Percentiles rank a stretch among this genome's conserved stretches.
Evolutionary conservation across 805 yeast genomes (phyloP).

Genomic region (Lachancea quebecensis): DNA sequence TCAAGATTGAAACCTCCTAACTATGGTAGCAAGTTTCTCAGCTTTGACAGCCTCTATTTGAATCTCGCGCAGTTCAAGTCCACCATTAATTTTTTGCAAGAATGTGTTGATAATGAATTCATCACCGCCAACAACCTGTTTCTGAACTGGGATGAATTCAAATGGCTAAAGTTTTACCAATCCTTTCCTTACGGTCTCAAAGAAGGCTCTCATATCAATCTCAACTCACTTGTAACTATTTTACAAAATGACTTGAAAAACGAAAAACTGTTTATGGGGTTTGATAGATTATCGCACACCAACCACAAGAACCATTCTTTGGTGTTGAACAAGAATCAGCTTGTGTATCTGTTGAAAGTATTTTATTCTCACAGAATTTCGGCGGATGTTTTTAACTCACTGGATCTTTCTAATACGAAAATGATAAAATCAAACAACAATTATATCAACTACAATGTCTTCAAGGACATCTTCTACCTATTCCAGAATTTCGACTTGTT

Average conservation of each 20-base stretch:
- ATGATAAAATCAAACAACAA: slow-evolving; percentile 27
- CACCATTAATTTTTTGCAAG: slow-evolving; percentile 31
- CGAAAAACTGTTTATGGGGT: slow-evolving; percentile 31
- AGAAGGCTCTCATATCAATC: slow-evolving; percentile 28
- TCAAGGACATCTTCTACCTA: slow-evolving; percentile 35
- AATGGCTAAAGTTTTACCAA: slow-evolving; percentile 25
- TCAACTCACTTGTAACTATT: slow-evolving; percentile 36
- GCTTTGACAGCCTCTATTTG: slow-evolving; percentile 33
- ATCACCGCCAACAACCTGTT: slow-evolving; percentile 20
- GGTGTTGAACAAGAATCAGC: slow-evolving; percentile 33
- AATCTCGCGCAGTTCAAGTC: slow-evolving; percentile 28
- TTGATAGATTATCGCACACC: slow-evolving; percentile 25
- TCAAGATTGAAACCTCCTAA: slow-evolving; percentile 30
- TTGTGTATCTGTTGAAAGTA: slow-evolving; percentile 28
- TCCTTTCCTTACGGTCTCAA: slow-evolving; percentile 15
- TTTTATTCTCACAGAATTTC: slow-evolving; percentile 37
- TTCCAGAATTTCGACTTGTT: slow-evolving; percentile 36
- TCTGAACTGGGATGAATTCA: slow-evolving; percentile 32
- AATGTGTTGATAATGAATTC: slow-evolving; percentile 28
- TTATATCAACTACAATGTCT: slow-evolving; percentile 31
- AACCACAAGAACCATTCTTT: slow-evolving; percentile 26
- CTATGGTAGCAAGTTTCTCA: slow-evolving; percentile 33
- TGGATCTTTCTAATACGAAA: slow-evolving; percentile 26
- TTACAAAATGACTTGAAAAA: slow-evolving; percentile 36
- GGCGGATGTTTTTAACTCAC: slow-evolving; percentile 30